Conservation (phyloP, 108 stramenopile genomes). For the Nitzschia putrida region DNA sequence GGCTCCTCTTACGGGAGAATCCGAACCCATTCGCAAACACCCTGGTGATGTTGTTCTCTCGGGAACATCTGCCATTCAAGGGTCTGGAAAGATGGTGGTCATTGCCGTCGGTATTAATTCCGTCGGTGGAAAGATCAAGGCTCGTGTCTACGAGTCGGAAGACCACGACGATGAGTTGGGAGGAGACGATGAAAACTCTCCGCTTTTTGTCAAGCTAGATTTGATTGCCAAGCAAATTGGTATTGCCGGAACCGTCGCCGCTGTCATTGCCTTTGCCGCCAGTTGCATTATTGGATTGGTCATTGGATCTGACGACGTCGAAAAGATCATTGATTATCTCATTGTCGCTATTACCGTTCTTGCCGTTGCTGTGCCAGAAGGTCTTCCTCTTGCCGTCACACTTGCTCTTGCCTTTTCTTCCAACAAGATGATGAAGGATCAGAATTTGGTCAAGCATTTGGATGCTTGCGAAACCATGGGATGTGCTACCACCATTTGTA, state of each 20-base stretch:
- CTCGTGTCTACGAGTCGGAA: constrained; percentile 76
- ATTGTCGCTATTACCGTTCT: constrained; percentile 85
- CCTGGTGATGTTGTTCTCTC: constrained; percentile 73
- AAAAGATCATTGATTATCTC: constrained; percentile 69
- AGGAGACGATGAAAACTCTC: constrained; percentile 69
- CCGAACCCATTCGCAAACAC: constrained; percentile 80
- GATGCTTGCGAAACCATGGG: constrained; percentile 99
- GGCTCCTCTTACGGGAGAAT: constrained; percentile 92
- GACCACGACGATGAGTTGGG: constrained; percentile 67
- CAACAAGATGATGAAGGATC: constrained; percentile 91
- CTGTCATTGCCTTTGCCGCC: constrained; percentile 69
- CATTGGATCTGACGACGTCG: constrained; percentile 39
- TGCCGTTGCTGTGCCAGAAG: constrained; percentile 98
- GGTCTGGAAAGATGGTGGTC: constrained; percentile 84
- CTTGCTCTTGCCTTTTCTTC: constrained; percentile 91
- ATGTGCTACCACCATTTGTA: constrained; percentile 98
- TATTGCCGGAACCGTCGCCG: constrained; percentile 73
- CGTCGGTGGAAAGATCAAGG: constrained; percentile 85
- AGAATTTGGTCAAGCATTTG: constrained; percentile 94
- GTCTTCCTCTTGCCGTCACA: constrained; percentile 96
- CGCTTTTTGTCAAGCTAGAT: constrained; percentile 86
- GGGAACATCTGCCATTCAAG: constrained; percentile 73
- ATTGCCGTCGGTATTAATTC: constrained; percentile 89
- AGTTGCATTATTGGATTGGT: constrained; percentile 83
- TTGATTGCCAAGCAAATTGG: constrained; percentile 87